phyloP scores from a whole-genome alignment of 176 grass and related monocot genomes.

The Raddia distichophylla region DNA sequence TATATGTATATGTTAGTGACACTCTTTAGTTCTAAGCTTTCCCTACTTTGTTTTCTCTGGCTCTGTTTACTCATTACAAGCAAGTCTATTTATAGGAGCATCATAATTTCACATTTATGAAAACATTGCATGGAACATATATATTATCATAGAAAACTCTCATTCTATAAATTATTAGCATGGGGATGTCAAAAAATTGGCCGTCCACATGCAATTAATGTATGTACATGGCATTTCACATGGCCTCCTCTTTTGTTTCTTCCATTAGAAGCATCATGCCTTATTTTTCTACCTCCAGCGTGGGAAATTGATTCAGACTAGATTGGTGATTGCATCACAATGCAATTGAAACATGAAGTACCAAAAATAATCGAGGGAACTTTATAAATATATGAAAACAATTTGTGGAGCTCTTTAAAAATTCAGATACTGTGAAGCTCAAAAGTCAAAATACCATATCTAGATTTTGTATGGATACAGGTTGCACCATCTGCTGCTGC shows the following conservation, averaged over 20 bases:
- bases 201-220: not conserved
- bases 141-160: not conserved
- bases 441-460: constrained; percentile 5
- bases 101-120: not conserved
- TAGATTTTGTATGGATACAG: constrained; percentile 8
- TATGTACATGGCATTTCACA: not conserved
- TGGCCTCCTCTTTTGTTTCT: not conserved
- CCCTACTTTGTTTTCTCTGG: not conserved
- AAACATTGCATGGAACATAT: not conserved
- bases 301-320: not conserved
- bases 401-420: not conserved
- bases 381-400: not conserved
- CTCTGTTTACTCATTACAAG: constrained; percentile 3
- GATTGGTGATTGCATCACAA: not conserved
- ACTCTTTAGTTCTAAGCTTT: not conserved
- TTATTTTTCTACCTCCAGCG: not conserved
- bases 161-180: constrained; percentile 15
- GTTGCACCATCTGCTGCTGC: not conserved
- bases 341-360: not conserved
- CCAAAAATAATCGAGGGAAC: constrained; percentile 6
- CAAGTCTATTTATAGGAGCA: not conserved
- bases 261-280: not conserved
- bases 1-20: not conserved
- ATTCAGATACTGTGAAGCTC: not conserved
- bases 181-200: not conserved